Evolutionary conservation across 2,329 filamentous ascomycete genomes (phyloP), one percentile per base, ranked within the genome.

Genomic region (Mollisia scopiformis): DNA sequence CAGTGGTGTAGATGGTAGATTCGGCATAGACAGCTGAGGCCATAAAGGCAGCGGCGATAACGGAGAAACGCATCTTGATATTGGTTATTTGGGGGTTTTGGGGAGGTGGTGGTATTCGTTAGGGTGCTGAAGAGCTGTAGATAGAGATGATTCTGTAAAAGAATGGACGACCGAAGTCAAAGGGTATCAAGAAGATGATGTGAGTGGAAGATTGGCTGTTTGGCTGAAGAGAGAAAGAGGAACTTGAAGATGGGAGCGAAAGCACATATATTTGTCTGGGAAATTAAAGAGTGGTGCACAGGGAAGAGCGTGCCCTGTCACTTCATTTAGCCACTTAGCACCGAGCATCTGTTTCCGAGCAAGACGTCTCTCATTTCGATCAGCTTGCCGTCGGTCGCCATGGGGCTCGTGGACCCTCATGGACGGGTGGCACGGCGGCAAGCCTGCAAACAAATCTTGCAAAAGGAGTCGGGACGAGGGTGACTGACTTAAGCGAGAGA

Each of bases 1-100:
- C 75, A 63, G 78, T 81, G 70, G 74, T 70, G 75, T 80, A 81
- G 74, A 81, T 73, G 70, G 35, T 58, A 78, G 79, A 56, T 51
- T 57, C 64, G n/a, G 70, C 72, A 54, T 66, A 55, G 58, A 66
- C 70, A 52, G 57, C 66, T 58, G 65, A 62, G 62, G 70, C 72
- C 68, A 73, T 64, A 55, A 74, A 49, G 66, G 68, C 69, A 71
- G 66, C 65, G 67, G 72, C 64, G 56, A 71, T 62, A 59, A 71
- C 54, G 43, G 69, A 65, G 71, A 73, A 74, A 68, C 68, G 70
- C 73, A 75, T 75, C 55, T 74, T 74, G 70, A 70, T 55, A n/a
- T 49, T 37, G 31, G 55, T 46, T 65, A 63, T 56, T 61, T 49
- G 50, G 53, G 37, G 57, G 43, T 13, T 14, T 16, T n/a, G 53